Evolutionary conservation across 805 yeast species (phyloP), one percentile per base, ranked within the genome.

Genomic region (Wickerhamomyces kurtzmanii): DNA sequence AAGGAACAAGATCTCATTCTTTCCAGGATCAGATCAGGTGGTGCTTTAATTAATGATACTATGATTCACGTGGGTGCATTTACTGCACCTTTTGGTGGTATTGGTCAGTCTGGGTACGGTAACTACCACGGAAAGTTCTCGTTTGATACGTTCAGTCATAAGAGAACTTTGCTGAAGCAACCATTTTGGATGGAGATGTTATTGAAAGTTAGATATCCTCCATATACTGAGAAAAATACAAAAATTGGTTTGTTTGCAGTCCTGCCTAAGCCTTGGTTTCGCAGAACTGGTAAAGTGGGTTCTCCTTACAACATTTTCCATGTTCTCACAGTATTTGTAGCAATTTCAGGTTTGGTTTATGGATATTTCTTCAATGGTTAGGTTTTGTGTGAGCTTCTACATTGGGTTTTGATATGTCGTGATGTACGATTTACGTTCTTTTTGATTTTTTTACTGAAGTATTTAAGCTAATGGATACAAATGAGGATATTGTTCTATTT

Each of bases 51-150:
- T 35, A 84, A 85, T 47, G 96, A 86, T 39, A 65, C 75, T 0
- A 28, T 84, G 26, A 35, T 82, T 43, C 94, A 85, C 37, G 84
- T 71, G 23, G 87, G 73, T 1, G 62, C 80, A 29, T 33, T 62
- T 6, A 63, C 65, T 27, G 71, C 83, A 4, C 96, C 96, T 15
- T 89, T 87, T 54, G 97, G 97, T 19, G 97, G 97, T 15, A 57
- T 87, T 31, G 96, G 96, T 10, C 49, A 49, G 11, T 83, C 95
- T 0, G 97, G 97, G 1, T 58, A 61, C 32, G 96, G 96, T 8
- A 56, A 66, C 19, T 86, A 85, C 54, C 96, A 86, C 47, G 95
- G 96, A 4, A 55, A 53, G 36, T 63, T 56, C 47, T 78, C 86
- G 7, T 65, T 75, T 36, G 70, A 74, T 24, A 20, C 36, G 13